phyloP scores from a whole-genome alignment of 2,329 filamentous ascomycete species.

The Fusarium euwallaceae region DNA sequence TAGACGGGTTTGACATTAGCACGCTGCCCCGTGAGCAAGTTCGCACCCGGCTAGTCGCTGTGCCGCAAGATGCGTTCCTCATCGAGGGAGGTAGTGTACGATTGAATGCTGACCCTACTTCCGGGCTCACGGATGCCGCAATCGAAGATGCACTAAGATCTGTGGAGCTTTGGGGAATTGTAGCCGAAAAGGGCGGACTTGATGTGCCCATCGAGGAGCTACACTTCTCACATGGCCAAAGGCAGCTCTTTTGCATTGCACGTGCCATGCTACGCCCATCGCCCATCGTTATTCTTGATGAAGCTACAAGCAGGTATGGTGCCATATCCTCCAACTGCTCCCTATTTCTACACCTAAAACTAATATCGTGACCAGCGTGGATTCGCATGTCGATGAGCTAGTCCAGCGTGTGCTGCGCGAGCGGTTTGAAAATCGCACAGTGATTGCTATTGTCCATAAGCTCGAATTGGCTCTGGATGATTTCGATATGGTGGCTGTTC shows the following conservation, averaged over 20 bases:
- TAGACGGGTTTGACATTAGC: constrained; percentile 59
- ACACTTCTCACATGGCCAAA: constrained; percentile 60
- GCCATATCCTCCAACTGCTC: neutral
- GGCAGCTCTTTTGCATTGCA: constrained; percentile 63
- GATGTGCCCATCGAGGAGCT: constrained; percentile 50
- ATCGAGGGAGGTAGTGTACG: constrained; percentile 59
- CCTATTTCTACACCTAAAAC: neutral
- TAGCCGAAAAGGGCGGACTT: constrained; percentile 55
- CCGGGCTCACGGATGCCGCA: constrained; percentile 52
- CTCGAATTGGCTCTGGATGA: constrained; percentile 38
- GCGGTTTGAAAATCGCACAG: constrained; percentile 40
- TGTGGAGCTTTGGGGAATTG: constrained; percentile 59
- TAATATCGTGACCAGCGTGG: constrained; percentile 26
- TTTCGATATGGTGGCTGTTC: constrained; percentile 38
- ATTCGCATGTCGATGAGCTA: constrained; percentile 33
- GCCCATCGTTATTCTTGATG: constrained; percentile 57
- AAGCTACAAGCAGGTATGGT: constrained; percentile 56
- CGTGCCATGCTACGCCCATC: constrained; percentile 57
- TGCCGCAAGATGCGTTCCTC: constrained; percentile 66
- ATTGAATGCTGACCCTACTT: constrained; percentile 61
- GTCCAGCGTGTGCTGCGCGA: constrained; percentile 30
- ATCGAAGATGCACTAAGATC: constrained; percentile 59
- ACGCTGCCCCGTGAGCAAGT: constrained; percentile 44
- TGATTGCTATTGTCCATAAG: constrained; percentile 47
- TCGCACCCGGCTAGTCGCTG: constrained; percentile 53